Evolutionary conservation across 768 basidiomycete species (phyloP), one percentile per base, ranked within the genome.

Genomic region (Dacryopinax spathularia): DNA sequence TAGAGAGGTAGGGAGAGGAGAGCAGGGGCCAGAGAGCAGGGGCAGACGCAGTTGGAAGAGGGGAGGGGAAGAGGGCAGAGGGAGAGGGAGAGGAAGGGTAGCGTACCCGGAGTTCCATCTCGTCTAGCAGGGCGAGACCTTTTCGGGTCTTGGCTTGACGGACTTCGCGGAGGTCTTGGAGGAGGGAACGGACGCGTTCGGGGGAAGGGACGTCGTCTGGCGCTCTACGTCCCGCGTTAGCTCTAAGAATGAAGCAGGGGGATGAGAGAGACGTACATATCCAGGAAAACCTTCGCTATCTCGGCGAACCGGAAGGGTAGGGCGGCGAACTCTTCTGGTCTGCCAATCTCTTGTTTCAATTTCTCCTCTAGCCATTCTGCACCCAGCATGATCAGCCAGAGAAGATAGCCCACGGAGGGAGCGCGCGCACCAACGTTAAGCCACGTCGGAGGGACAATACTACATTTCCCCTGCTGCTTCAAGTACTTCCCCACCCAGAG

Each of bases 401-500:
- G 3, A 35, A n/a, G 44, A 13, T 37, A 9, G 39, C 33, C 33
- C 10, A 34, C 34, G 36, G 20, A 34, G 16, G 16, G 18, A 15
- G 18, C 33, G 37, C 34, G 76, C 88, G 65, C 66, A 94, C 92
- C 91, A 39, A 89, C 82, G 66, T 78, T 83, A 31, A 99, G 77
- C 96, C 96, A 99, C 33, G 81, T 79, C 2, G 96, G 96, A 1
- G 91, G 80, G 15, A 97, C 80, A 60, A 99, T 91, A 68, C 90
- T 85, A 66, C 95, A 97, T 74, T 93, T 94, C 73, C 89, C 88
- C 79, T 97, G 96, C 70, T 86, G 72, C 76, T 99, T 99, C 60
- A 98, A 77, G 70, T 95, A 91, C 1, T 89, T 77, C 0, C 95
- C 96, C 79, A 99, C 86, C 96, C 96, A 99, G 2, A 98, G 77